A percentile compares a stretch with the other conserved stretches of the same genome.
Conservation (phyloP, 768 basidiomycete species). For the Macrolepiota dolichaula region DNA sequence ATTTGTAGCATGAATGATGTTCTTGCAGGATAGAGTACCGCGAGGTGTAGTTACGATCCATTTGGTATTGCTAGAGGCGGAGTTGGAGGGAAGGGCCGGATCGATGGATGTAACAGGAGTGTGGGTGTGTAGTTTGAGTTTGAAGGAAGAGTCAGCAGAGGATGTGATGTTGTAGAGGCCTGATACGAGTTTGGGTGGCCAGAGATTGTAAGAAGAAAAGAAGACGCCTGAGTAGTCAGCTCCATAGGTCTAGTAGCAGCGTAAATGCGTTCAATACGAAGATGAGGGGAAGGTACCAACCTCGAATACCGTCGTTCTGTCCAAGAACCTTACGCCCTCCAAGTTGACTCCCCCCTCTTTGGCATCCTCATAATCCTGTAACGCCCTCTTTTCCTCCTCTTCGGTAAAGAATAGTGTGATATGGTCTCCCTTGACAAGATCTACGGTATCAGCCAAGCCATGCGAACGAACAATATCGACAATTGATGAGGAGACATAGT, state of each 20-base stretch:
- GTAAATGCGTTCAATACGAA: neutral
- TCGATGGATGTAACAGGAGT: slow-evolving; percentile 60
- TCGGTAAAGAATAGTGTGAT: slow-evolving; percentile 45
- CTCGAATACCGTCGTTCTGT: slow-evolving; percentile 39
- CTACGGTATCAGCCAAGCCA: slow-evolving; percentile 46
- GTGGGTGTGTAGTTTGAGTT: slow-evolving; percentile 64
- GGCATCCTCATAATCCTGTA: slow-evolving; percentile 52
- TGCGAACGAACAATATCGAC: slow-evolving; percentile 44
- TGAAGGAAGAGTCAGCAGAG: slow-evolving; percentile 23
- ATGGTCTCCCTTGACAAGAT: slow-evolving; percentile 59
- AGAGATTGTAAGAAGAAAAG: slow-evolving; percentile 61
- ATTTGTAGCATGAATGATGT: slow-evolving; percentile 86
- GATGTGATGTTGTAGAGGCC: slow-evolving; percentile 38
- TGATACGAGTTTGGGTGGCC: slow-evolving; percentile 81
- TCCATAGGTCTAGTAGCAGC: slow-evolving; percentile 34
- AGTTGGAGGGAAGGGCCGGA: slow-evolving; percentile 12
- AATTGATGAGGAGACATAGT: slow-evolving; percentile 47
- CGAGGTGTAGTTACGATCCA: slow-evolving; percentile 48
- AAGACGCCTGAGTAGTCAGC: slow-evolving; percentile 49
- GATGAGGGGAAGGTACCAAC: slow-evolving; percentile 28
- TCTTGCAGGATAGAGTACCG: slow-evolving; percentile 55
- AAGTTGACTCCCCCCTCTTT: slow-evolving; percentile 21
- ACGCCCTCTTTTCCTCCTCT: slow-evolving; percentile 34
- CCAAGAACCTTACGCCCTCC: slow-evolving; percentile 40
- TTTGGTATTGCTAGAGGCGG: neutral